phyloP scores from a whole-genome alignment of 1,139 yeast species.

The Suhomyces panamericanus region DNA sequence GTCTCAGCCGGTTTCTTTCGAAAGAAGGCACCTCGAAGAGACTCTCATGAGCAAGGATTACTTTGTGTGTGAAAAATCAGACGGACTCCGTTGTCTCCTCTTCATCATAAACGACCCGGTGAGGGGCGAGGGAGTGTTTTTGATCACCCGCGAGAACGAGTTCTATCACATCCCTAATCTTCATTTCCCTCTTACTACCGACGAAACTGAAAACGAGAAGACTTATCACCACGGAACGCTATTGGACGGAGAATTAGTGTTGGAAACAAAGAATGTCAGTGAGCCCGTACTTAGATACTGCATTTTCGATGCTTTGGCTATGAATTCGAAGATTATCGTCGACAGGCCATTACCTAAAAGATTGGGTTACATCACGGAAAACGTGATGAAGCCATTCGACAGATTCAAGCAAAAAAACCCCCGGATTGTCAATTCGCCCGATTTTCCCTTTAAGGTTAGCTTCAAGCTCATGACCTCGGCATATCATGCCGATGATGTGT shows the following conservation, averaged over 20 bases:
- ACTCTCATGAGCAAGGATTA: constrained; percentile 61
- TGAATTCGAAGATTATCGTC: constrained; percentile 71
- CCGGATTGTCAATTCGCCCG: constrained; percentile 60
- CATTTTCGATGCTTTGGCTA: constrained; percentile 87
- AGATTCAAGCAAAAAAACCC: constrained; percentile 68
- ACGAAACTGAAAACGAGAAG: constrained; percentile 51
- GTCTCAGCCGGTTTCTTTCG: constrained; percentile 93
- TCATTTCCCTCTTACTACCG: constrained; percentile 67
- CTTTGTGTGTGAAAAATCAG: constrained; percentile 93
- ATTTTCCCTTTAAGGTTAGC: constrained; percentile 82
- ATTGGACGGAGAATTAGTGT: constrained; percentile 85
- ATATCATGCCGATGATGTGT: constrained; percentile 76
- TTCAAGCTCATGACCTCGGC: constrained; percentile 87
- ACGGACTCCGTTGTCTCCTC: constrained; percentile 82
- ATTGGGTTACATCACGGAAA: constrained; percentile 82
- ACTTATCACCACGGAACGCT: constrained; percentile 82
- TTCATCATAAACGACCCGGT: constrained; percentile 67
- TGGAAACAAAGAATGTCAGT: constrained; percentile 54
- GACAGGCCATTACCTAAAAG: constrained; percentile 75
- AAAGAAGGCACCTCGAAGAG: constrained; percentile 66
- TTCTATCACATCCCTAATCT: constrained; percentile 78
- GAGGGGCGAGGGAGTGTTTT: constrained; percentile 72
- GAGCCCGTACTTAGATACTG: constrained; percentile 64
- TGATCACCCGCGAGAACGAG: constrained; percentile 84
- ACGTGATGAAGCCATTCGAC: constrained; percentile 79